A percentile compares a stretch with the other conserved stretches of the same genome.
phyloP scores from a whole-genome alignment of 305 asterid species.

The Fraxinus nigra region DNA sequence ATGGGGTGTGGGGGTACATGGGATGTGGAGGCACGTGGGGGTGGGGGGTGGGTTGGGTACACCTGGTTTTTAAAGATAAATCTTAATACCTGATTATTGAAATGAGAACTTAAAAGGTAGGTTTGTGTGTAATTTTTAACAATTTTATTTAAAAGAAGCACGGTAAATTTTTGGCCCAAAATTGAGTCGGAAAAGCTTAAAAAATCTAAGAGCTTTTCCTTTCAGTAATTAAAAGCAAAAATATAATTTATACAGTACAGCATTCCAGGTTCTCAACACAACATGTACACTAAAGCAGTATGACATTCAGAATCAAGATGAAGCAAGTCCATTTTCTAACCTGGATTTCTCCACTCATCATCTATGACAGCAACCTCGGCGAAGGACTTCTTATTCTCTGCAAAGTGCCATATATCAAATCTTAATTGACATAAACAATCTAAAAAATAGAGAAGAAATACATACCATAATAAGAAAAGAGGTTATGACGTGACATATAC shows the following conservation, averaged over 20 bases:
- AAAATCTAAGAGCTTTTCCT: neutral
- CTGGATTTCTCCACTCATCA: slow-evolving; percentile 34
- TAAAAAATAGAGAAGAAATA: slow-evolving; percentile 1
- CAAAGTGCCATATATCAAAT: slow-evolving; percentile 27
- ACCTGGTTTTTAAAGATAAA: too few relatives aligned
- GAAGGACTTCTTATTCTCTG: slow-evolving; percentile 52
- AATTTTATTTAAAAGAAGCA: neutral
- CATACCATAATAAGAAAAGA: slow-evolving; percentile 77
- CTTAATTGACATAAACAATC: slow-evolving; percentile 23
- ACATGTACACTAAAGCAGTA: neutral
- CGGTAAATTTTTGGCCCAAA: neutral
- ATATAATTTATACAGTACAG: neutral
- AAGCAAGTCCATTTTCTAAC: slow-evolving; percentile 27
- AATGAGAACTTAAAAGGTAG: too few relatives aligned
- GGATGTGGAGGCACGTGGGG: too few relatives aligned
- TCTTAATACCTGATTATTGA: too few relatives aligned
- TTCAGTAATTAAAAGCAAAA: neutral
- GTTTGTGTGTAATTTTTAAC: neutral
- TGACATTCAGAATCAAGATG: slow-evolving; percentile 7
- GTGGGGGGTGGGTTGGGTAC: too few relatives aligned
- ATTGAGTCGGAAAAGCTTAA: neutral
- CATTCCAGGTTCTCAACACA: neutral
- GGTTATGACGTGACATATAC: slow-evolving; percentile 70
- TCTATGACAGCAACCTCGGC: slow-evolving; percentile 34
- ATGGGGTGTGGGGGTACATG: too few relatives aligned